Base-by-base conservation (phyloP, 163 green algal species). In the Prototheca wickerhamii region DNA sequence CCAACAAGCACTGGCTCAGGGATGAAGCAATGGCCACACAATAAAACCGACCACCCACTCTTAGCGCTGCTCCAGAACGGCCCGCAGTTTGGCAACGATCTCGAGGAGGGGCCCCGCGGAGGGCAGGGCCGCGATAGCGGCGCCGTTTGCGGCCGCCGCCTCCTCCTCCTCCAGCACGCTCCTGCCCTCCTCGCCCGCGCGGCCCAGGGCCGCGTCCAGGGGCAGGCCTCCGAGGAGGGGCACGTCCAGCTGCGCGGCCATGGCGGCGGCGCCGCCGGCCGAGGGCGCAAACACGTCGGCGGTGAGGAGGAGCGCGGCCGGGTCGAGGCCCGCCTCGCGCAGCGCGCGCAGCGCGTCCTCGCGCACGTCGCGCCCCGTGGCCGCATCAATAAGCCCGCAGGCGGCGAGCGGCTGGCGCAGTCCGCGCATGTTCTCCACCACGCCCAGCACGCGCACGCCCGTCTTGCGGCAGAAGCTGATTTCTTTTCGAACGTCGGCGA, bases 391-490 rank as follows among this genome's bases (percentile, higher is more conserved):
- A 1, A 18, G 25, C 17, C 15, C 31, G 23, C 29, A 61, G 17
- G 31, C 42, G 46, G 18, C 49, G 21, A 90, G 30, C 3, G 74
- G 76, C 57, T 85, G 66, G 34, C 70, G 67, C 58, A 97, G 78
- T 1, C 77, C 83, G 15, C 65, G 80, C 93, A 99, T 99, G 76
- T 99, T 99, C 76, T 99, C 93, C 46, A 99, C 89, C 20, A 99
- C 86, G 1, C 93, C 93, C 33, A 99, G 72, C 30, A 99, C 82
- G 4, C 65, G 76, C 25, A 98, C 71, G 23, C 80, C 80, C 18
- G 84, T 81, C 73, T 98, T 98, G 35, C 84, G 84, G 79, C 87
- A 97, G 56, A 98, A 97, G 78, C 84, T 93, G 61, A 98, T 83
- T 65, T 97, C 93, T 73, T 99, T 99, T 32, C 91, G 79, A 49